These are phyloP conservation scores for Apiotrichum mycotoxinovorans DNA, from an alignment of 1,284 basidiomycete genomes.

Conservation along the genomic window DNA sequence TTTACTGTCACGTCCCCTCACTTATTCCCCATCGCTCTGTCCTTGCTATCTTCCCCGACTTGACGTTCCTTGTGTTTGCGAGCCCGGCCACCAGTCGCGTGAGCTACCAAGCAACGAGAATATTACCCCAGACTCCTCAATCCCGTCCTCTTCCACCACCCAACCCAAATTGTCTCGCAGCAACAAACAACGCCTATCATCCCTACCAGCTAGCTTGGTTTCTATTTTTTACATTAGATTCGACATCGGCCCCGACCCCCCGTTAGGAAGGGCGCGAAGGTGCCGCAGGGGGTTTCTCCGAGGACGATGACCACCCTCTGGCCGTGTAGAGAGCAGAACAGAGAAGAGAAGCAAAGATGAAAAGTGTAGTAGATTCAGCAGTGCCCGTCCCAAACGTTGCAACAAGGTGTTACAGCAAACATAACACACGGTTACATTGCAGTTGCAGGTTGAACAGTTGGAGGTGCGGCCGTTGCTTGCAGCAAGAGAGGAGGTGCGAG, in stretches of 20 bases:
- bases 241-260: slow-evolving; percentile 11
- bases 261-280: slow-evolving; percentile 10
- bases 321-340: slow-evolving; percentile 19
- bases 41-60: neutral
- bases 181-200: slow-evolving; percentile 10
- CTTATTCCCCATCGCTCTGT: neutral
- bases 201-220: slow-evolving; percentile 22
- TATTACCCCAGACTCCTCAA: neutral
- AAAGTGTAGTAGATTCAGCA: slow-evolving; percentile 12
- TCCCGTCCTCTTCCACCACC: neutral
- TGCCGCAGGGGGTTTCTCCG: slow-evolving; percentile 5
- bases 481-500: no score
- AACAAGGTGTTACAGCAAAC: no score
- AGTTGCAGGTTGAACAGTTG: neutral
- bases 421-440: no score
- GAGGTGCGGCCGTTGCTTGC: no score
- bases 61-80: neutral
- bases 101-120: neutral
- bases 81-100: neutral
- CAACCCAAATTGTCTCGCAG: neutral
- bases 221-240: slow-evolving; percentile 22
- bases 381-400: neutral
- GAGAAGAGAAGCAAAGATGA: slow-evolving; percentile 15
- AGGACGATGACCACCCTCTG: slow-evolving; percentile 19
- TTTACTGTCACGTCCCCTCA: slow-evolving; percentile 2